These are phyloP conservation scores for Starmerella lactis-condensi DNA, from an alignment of 805 yeast species.

Conservation along the genomic window DNA sequence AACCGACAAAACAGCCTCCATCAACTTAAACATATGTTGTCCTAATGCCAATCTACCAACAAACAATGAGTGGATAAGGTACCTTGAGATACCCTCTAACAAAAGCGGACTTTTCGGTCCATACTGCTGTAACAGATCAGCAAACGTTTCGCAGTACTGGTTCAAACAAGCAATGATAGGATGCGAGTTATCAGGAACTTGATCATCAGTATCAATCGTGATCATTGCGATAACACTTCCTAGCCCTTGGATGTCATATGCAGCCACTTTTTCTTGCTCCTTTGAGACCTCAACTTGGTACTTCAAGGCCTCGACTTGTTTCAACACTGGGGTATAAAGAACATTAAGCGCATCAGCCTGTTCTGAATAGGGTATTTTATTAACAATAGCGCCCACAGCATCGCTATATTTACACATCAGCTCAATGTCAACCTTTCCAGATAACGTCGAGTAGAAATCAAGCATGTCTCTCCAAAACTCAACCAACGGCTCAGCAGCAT, in stretches of 20 bases:
- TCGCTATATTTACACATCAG: constrained; percentile 67
- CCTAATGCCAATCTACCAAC: constrained; percentile 9
- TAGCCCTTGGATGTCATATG: constrained; percentile 31
- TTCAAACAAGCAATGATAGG: not conserved
- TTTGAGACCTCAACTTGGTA: not conserved
- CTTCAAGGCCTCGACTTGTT: constrained; percentile 32
- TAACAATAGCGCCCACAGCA: constrained; percentile 69
- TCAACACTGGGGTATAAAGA: constrained; percentile 48
- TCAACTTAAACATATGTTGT: constrained; percentile 4
- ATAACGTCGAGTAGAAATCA: constrained; percentile 45
- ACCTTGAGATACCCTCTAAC: constrained; percentile 10
- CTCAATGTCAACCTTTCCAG: constrained; percentile 38
- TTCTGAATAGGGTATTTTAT: constrained; percentile 18
- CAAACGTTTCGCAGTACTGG: constrained; percentile 9
- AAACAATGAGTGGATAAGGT: constrained; percentile 11
- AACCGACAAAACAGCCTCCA: constrained; percentile 2
- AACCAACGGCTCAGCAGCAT: constrained; percentile 52
- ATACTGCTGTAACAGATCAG: constrained; percentile 3
- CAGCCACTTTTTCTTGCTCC: constrained; percentile 5
- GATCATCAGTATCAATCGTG: constrained; percentile 33
- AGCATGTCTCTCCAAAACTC: constrained; percentile 57
- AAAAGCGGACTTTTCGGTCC: constrained; percentile 4
- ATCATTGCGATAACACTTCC: constrained; percentile 43
- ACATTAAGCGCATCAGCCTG: constrained; percentile 41
- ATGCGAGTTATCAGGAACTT: constrained; percentile 3